Evolutionary conservation across 148 eudicot species (phyloP), one percentile per base, ranked within the genome.

Genomic region (Agrostemma githago): DNA sequence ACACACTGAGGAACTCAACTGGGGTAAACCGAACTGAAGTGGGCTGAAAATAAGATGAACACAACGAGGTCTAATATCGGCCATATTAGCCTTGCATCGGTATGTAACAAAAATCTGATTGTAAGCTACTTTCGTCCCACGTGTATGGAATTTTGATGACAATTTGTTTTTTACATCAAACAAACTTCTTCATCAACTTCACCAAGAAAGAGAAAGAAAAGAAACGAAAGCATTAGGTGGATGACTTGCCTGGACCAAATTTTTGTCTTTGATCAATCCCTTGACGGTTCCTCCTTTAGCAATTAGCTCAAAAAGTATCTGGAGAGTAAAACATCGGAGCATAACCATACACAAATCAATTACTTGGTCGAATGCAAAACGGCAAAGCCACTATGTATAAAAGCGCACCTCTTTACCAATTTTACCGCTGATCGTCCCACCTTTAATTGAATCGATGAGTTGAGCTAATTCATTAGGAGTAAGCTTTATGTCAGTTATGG

Each of bases 271-370:
- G 70, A 95, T 90, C 75, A 95, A 41, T 78, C 96, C 97, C 83
- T 92, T 81, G 76, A 95, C 96, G 20, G 97, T 95, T 82, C 99
- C 99, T 82, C 99, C 97, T 79, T 92, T 92, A 71, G 87, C 92
- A 86, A 95, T 85, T 37, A 95, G 85, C 85, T 92, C 99, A 82
- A 89, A 84, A 61, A 95, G 83, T 82, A 95, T 92, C 99, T 95
- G 88, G 81, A 74, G 73, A 37, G 21, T 4, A 26, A 16, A 53
- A 3, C 48, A 43, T 54, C 53, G 44, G 59, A 59, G 64, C 21
- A 57, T 37, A 51, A 74, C 9, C 70, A 4, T 62, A 75, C 58
- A 3, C 60, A 57, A 63, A 37, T 39, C 56, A 46, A 43, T 15
- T 60, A 68, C 26, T 57, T 54, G 11, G 61, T 74, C 4, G 51